These are phyloP conservation scores for Paramyrothecium sp. DNA, from an alignment of 2,329 filamentous ascomycete genomes.

Conservation along the genomic window DNA sequence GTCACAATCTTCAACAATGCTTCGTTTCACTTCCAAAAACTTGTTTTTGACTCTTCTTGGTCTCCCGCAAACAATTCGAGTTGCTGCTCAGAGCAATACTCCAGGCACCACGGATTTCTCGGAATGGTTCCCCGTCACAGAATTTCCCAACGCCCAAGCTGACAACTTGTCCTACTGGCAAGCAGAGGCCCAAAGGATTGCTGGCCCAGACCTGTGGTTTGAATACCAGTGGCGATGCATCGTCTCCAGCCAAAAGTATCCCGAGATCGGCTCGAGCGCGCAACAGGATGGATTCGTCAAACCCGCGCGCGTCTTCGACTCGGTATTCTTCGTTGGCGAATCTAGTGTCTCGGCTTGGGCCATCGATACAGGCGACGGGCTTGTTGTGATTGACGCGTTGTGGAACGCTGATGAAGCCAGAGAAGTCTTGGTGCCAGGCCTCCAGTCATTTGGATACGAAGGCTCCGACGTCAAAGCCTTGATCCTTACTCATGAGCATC, in stretches of 20 bases:
- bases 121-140: conserved; percentile 10
- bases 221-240: conserved; percentile 15
- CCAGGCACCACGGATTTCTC: not conserved
- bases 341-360: conserved; percentile 21
- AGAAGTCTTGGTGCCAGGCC: conserved; percentile 13
- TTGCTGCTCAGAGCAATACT: no score
- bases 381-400: conserved; percentile 20
- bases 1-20: no score
- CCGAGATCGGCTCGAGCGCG: conserved; percentile 8
- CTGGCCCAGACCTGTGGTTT: conserved; percentile 9
- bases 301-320: conserved; percentile 16
- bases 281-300: conserved; percentile 12
- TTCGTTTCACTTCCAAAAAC: no score
- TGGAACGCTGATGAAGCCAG: conserved; percentile 15
- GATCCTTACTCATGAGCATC: conserved; percentile 25
- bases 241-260: conserved; percentile 10
- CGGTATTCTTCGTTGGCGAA: conserved; percentile 18
- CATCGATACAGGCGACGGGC: conserved; percentile 21
- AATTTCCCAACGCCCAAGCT: conserved; percentile 12
- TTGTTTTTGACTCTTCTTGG: no score
- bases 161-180: conserved; percentile 12
- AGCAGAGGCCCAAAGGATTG: conserved; percentile 9
- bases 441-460: conserved; percentile 15
- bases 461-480: conserved; percentile 24
- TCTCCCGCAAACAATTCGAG: no score